Percentiles rank a stretch among this genome's conserved stretches.
phyloP scores from a whole-genome alignment of 192 early-diverging fungal genomes.

The Backusella westeae region DNA sequence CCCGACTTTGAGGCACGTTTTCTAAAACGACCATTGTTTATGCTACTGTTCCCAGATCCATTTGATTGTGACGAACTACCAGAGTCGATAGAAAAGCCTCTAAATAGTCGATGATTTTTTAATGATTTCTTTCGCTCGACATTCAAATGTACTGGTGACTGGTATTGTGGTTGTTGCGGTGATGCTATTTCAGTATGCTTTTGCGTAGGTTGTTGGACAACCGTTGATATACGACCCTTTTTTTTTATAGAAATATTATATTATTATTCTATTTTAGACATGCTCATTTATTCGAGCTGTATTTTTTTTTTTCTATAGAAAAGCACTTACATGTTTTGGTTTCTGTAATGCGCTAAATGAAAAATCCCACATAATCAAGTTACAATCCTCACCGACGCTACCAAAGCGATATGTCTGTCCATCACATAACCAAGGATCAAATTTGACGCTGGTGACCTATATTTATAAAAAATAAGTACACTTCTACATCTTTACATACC shows the following conservation, averaged over 20 bases:
- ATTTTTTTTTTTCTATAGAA: background rate
- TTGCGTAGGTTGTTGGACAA: background rate
- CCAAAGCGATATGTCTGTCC: slow-evolving; percentile 83
- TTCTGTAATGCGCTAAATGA: slow-evolving; percentile 73
- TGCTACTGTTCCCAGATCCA: background rate
- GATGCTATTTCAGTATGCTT: background rate
- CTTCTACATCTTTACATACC: no score
- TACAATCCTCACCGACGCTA: slow-evolving; percentile 90
- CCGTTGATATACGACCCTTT: background rate
- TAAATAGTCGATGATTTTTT: slow-evolving; percentile 2
- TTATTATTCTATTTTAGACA: background rate
- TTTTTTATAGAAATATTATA: background rate
- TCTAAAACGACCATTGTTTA: slow-evolving; percentile 4
- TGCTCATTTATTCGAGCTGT: background rate
- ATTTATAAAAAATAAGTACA: background rate
- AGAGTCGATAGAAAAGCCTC: background rate
- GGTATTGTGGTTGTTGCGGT: background rate
- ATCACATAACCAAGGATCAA: slow-evolving; percentile 81
- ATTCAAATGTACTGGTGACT: background rate
- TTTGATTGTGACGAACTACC: background rate
- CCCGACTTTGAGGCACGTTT: background rate
- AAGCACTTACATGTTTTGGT: slow-evolving; percentile 60
- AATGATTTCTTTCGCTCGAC: slow-evolving; percentile 12
- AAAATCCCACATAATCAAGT: slow-evolving; percentile 92
- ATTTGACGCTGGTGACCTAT: slow-evolving; percentile 66